These are phyloP conservation scores for Fusarium tricinctum DNA, from an alignment of 2,329 filamentous ascomycete genomes.

Conservation along the genomic window DNA sequence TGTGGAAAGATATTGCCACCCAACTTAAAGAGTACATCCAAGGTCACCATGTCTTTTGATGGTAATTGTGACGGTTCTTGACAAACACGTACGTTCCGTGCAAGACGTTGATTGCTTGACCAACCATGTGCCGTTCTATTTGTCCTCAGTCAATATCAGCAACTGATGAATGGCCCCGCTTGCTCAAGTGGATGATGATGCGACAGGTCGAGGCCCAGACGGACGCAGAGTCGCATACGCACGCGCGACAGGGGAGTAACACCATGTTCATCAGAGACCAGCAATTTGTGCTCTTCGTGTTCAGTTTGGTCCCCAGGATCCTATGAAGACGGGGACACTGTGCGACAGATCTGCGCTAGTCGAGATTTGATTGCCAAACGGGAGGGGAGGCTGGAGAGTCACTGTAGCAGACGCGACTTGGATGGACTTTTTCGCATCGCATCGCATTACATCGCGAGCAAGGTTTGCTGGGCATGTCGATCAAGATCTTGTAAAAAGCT, in stretches of 20 bases:
- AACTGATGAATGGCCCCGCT: conserved; percentile 35
- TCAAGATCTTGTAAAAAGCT: not conserved
- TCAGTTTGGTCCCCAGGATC: conserved; percentile 45
- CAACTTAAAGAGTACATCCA: not conserved
- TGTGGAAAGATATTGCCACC: not conserved
- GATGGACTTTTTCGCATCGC: too few relatives aligned
- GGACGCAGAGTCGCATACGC: conserved; percentile 15
- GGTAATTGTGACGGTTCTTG: not conserved
- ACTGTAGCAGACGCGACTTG: not conserved
- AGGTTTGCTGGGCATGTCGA: conserved; percentile 19
- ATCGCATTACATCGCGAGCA: conserved; percentile 22
- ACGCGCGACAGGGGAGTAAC: conserved; percentile 45
- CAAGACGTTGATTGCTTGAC: conserved; percentile 8
- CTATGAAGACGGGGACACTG: conserved; percentile 38
- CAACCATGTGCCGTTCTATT: conserved; percentile 28
- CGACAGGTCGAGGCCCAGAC: conserved; percentile 48
- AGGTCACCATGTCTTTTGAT: not conserved
- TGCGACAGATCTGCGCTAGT: conserved; percentile 51
- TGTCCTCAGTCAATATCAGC: conserved; percentile 33
- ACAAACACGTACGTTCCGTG: not conserved
- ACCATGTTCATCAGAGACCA: conserved; percentile 41
- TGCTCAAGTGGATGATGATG: conserved; percentile 47
- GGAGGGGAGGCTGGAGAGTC: conserved; percentile 34
- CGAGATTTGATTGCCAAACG: conserved; percentile 49
- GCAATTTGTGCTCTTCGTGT: conserved; percentile 45